Evolutionary conservation across 1,139 yeast species (phyloP).

Genomic region (Zygoascus sp.): DNA sequence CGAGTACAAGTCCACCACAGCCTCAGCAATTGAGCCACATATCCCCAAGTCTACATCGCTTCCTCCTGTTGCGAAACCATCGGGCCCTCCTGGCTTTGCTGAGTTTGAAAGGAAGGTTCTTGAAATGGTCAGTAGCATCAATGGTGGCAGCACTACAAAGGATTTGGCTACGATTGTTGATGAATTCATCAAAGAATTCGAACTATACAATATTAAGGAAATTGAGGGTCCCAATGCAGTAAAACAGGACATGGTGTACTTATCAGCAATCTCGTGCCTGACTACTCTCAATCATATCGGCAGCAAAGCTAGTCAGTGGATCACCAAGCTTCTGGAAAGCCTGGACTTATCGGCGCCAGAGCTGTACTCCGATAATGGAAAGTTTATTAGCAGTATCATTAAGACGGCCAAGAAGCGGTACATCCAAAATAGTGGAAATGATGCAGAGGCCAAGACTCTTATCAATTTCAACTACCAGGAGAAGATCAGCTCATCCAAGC

Average conservation of each 20-base stretch:
- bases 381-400: constrained; percentile 4
- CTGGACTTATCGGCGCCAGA: constrained; percentile 3
- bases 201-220: neutral
- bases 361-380: constrained; percentile 6
- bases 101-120: constrained; percentile 1
- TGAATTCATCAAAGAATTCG: neutral
- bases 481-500: constrained; percentile 9
- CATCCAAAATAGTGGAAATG: constrained; percentile 5
- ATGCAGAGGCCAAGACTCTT: neutral
- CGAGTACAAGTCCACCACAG: neutral
- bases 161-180: neutral
- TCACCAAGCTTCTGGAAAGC: constrained; percentile 5
- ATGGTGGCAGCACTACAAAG: neutral
- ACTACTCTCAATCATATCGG: neutral
- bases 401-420: constrained; percentile 8
- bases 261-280: constrained; percentile 10
- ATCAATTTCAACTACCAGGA: constrained; percentile 12
- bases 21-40: too few relatives aligned
- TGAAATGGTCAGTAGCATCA: constrained; percentile 1
- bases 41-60: too few relatives aligned
- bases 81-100: neutral
- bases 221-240: neutral
- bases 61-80: neutral
- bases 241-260: constrained; percentile 5
- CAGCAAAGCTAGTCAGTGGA: constrained; percentile 3